Conservation (phyloP, 208 protist species). For the Naegleria fowleri region DNA sequence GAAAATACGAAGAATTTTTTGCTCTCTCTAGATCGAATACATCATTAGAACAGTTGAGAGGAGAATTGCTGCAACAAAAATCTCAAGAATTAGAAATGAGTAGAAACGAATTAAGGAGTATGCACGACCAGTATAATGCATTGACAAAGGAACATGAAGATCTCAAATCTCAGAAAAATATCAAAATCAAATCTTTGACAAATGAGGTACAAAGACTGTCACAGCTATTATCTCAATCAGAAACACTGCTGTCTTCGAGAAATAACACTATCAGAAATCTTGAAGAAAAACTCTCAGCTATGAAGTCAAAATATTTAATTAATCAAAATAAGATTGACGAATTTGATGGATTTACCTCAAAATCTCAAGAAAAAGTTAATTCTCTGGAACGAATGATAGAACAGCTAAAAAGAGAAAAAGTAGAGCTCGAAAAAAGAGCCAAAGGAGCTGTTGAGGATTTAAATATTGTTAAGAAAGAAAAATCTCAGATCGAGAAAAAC, state of each 20-base stretch:
- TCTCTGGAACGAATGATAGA: neutral
- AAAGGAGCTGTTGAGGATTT: neutral
- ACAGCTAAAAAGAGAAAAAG: neutral
- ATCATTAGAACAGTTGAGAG: neutral
- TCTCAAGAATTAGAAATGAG: neutral
- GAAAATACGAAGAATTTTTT: neutral
- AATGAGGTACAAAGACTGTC: neutral
- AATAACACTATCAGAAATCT: neutral
- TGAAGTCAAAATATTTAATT: neutral
- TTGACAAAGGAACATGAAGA: neutral
- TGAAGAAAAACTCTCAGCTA: neutral
- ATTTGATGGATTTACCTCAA: neutral
- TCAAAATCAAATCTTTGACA: neutral
- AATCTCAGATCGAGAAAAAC: neutral
- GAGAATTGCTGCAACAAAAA: neutral
- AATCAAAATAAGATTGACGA: neutral
- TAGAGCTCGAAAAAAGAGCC: neutral
- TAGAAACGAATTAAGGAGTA: neutral
- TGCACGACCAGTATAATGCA: neutral
- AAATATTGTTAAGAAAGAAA: neutral
- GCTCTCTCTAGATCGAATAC: neutral
- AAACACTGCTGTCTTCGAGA: neutral
- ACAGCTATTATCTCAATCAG: neutral
- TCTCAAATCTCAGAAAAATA: neutral
- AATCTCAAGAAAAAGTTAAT: neutral